Evolutionary conservation across 2,329 filamentous ascomycete species (phyloP).

Genomic region (Cordyceps sp.): DNA sequence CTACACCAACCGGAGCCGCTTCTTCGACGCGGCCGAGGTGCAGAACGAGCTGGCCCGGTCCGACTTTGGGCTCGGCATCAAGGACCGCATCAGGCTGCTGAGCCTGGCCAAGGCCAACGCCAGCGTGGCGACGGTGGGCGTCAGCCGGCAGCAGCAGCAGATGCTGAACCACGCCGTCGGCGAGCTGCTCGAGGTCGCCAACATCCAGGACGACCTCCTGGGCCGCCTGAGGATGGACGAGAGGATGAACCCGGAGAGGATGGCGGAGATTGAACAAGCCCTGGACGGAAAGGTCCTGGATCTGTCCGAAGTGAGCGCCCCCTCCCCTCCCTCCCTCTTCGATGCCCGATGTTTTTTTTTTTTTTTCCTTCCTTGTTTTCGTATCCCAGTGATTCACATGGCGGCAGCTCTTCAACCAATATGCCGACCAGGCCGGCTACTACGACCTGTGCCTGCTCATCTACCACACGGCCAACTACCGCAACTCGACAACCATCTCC

Average conservation of each 20-base stretch:
- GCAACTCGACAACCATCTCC: slow-evolving; percentile 69
- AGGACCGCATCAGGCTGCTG: slow-evolving; percentile 75
- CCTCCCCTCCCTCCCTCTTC: background rate
- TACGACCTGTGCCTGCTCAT: slow-evolving; percentile 88
- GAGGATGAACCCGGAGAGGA: slow-evolving; percentile 48
- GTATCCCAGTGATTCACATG: no score
- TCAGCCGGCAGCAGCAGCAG: slow-evolving; percentile 69
- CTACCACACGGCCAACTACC: slow-evolving; percentile 81
- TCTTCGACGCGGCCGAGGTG: slow-evolving; percentile 74
- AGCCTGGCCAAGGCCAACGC: slow-evolving; percentile 86
- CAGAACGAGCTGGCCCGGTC: slow-evolving; percentile 73
- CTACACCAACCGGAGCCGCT: slow-evolving; percentile 70
- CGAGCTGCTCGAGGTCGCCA: slow-evolving; percentile 78
- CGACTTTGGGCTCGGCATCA: slow-evolving; percentile 63
- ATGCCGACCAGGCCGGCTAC: slow-evolving; percentile 80
- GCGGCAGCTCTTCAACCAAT: slow-evolving; percentile 72
- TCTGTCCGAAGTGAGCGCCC: slow-evolving; percentile 54
- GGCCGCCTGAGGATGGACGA: slow-evolving; percentile 59
- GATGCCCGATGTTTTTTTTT: no score
- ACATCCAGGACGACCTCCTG: slow-evolving; percentile 85
- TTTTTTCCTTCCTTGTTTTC: no score
- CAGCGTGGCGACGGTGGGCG: slow-evolving; percentile 61
- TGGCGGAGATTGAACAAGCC: slow-evolving; percentile 43
- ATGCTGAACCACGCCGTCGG: slow-evolving; percentile 70
- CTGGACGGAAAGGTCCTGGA: slow-evolving; percentile 66